Percentiles rank a stretch among this genome's conserved stretches.
Conservation (phyloP, 2,329 filamentous ascomycete genomes). For the Gnomoniopsis smithogilvyi region DNA sequence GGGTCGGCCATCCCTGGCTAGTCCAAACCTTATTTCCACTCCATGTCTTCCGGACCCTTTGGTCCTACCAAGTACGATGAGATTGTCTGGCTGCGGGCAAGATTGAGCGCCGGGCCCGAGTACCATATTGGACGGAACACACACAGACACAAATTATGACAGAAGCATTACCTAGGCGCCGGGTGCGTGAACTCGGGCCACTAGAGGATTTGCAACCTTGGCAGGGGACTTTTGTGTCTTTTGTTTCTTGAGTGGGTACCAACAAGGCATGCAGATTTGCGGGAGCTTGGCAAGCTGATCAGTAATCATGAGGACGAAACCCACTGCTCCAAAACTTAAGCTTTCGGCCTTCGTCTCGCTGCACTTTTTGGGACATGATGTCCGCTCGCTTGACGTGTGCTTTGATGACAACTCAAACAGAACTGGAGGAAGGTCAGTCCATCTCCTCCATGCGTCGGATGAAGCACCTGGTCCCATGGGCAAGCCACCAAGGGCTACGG, state of each 20-base stretch:
- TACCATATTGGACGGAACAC: too few relatives aligned
- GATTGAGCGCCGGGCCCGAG: too few relatives aligned
- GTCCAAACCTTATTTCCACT: constrained; percentile 16
- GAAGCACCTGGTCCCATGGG: too few relatives aligned
- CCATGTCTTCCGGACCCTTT: constrained; percentile 1
- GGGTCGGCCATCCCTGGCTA: constrained; percentile 3
- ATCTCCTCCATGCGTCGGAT: too few relatives aligned
- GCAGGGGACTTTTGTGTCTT: too few relatives aligned
- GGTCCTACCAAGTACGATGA: not conserved
- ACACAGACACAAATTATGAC: too few relatives aligned
- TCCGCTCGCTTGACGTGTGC: constrained; percentile 1
- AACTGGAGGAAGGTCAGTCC: too few relatives aligned
- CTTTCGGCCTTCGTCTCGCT: constrained; percentile 12
- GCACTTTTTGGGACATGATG: not conserved
- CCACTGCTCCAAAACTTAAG: constrained; percentile 6
- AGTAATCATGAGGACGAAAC: not conserved
- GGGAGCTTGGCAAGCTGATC: not conserved
- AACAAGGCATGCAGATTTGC: not conserved
- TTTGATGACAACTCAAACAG: not conserved
- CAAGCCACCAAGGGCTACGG: too few relatives aligned
- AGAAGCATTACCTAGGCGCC: too few relatives aligned
- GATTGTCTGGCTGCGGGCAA: not conserved
- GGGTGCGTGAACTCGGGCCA: too few relatives aligned
- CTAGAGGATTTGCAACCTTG: too few relatives aligned
- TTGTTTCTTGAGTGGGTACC: not conserved